phyloP scores from a whole-genome alignment of 2,329 filamentous ascomycete genomes.

The Fusarium vanettenii region DNA sequence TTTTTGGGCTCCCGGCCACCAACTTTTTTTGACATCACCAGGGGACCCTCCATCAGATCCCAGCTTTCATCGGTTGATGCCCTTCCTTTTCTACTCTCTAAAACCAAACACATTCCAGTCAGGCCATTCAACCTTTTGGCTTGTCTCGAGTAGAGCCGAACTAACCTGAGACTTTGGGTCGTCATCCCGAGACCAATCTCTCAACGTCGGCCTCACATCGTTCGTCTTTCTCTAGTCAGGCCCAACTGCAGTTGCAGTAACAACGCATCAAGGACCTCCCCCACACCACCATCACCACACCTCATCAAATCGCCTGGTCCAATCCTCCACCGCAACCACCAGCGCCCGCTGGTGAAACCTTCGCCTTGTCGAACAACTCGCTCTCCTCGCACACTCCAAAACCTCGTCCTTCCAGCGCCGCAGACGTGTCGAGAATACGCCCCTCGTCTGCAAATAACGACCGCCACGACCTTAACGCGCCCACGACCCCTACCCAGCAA shows the following conservation, averaged over 20 bases:
- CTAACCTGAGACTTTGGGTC: constrained; percentile 29
- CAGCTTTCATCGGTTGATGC: constrained; percentile 17
- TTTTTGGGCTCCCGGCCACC: constrained; percentile 46
- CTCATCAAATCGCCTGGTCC: background rate
- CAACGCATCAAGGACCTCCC: constrained; percentile 34
- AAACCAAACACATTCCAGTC: constrained; percentile 34
- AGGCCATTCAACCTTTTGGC: constrained; percentile 20
- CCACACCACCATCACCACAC: constrained; percentile 26
- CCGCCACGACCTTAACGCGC: constrained; percentile 66
- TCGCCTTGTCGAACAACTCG: constrained; percentile 58
- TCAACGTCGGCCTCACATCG: constrained; percentile 2
- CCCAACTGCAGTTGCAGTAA: constrained; percentile 15
- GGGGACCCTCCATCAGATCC: constrained; percentile 21
- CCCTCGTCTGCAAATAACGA: constrained; percentile 58
- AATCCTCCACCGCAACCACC: constrained; percentile 46
- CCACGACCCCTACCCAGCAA: constrained; percentile 56
- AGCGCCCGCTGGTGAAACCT: constrained; percentile 51
- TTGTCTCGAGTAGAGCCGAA: constrained; percentile 32
- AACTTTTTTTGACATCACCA: constrained; percentile 48
- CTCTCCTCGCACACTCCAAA: constrained; percentile 45
- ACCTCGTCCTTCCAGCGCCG: constrained; percentile 46
- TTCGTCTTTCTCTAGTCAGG: constrained; percentile 6
- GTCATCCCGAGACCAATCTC: constrained; percentile 29
- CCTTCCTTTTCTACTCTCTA: constrained; percentile 17
- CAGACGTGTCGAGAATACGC: constrained; percentile 59